Evolutionary conservation across 2,329 filamentous ascomycete species (phyloP), one percentile per base, ranked within the genome.

Genomic region (Cladophialophora bantiana): DNA sequence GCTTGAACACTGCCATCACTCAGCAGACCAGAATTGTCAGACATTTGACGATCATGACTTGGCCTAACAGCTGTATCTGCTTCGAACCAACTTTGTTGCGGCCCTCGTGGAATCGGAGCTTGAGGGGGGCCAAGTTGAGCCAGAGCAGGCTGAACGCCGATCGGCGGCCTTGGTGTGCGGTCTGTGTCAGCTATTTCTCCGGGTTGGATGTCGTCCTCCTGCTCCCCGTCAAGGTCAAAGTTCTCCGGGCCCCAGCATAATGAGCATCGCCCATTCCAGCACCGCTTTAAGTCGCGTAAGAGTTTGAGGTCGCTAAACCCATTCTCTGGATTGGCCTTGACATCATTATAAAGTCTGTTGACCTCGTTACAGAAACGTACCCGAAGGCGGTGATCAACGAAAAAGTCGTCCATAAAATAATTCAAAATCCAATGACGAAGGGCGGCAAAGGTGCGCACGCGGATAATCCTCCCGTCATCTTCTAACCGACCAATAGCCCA

Each of bases 341-440:
- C 80, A 63, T 84, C 79, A 35, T 78, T 75, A 64, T 86, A 85
- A 62, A 90, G 76, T 31, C 77, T 76, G 76, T 98, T 97, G 66
- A 97, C 84, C 7, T 93, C 83, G 36, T 88, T 83, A 78, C 94
- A 97, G 75, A 97, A 97, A 15, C 87, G 86, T 4, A 86, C 82
- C 7, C 94, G 89, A 36, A 98, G 83, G 53, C 86, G 82, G 75
- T 90, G 89, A 75, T 94, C 88, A 31, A 90, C 79, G 48, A 96
- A 87, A 76, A 97, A 99, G 76, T 99, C 95, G 75, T 99, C 95
- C 63, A 92, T 85, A 72, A 98, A 99, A 78, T 99, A 99, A 77
- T 99, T 99, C 69, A 99, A 81, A 65, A 98, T 94, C 95, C 95
- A 99, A 78, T 99, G 95, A 64, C 95, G 89, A 53, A 98, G 84